A percentile compares a stretch with the other conserved stretches of the same genome.
Evolutionary conservation across 371 early-diverging fungal species (phyloP).

Genomic region (Mucor mucedo): DNA sequence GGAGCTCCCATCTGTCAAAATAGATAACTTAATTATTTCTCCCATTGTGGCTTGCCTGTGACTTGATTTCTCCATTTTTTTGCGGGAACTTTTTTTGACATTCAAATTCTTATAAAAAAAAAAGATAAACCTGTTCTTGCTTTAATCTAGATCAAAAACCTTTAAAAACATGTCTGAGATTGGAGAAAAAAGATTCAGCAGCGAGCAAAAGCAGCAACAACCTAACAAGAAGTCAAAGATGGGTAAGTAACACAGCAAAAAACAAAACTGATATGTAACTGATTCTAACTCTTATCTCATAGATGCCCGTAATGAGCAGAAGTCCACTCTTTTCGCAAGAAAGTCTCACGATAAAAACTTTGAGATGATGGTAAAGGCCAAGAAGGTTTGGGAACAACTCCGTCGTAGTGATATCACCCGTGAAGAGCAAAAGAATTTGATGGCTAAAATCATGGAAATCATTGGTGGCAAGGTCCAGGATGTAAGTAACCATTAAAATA

Average conservation of each 20-base stretch:
- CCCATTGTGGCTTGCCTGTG: conserved; percentile 19
- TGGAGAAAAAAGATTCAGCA: conserved; percentile 29
- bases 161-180: conserved; percentile 28
- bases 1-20: no score
- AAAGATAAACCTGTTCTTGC: neutral
- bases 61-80: conserved; percentile 14
- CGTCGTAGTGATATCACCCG: conserved; percentile 74
- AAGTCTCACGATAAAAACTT: conserved; percentile 74
- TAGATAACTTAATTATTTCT: no score
- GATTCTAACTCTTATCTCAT: neutral
- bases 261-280: neutral
- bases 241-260: conserved; percentile 12
- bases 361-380: conserved; percentile 74
- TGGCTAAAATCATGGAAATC: conserved; percentile 81
- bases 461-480: conserved; percentile 87
- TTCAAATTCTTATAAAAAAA: conserved; percentile 1
- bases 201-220: conserved; percentile 20
- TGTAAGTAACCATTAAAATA: conserved; percentile 38
- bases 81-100: neutral
- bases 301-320: conserved; percentile 53
- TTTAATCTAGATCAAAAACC: conserved; percentile 4
- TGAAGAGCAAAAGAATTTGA: conserved; percentile 66
- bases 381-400: conserved; percentile 88
- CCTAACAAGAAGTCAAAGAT: conserved; percentile 34
- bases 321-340: conserved; percentile 67